A percentile compares a stretch with the other conserved stretches of the same genome.
These are phyloP conservation scores for Dicorynia guianensis DNA, from an alignment of 306 rosid genomes.

Conservation along the genomic window DNA sequence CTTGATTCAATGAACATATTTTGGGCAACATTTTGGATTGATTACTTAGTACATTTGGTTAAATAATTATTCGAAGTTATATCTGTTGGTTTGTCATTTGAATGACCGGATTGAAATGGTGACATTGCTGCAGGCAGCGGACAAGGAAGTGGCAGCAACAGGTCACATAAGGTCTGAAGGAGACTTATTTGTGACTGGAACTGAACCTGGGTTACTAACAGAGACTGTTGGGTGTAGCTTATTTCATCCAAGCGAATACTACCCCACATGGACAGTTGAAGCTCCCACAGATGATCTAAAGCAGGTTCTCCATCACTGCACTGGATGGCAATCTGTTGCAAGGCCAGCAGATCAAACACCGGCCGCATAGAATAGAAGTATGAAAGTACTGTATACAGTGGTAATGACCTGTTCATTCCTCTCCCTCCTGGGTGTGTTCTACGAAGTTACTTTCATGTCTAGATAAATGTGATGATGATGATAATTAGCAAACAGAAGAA, in stretches of 20 bases:
- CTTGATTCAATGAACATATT: not conserved
- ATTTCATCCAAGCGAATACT: constrained; percentile 79
- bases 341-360: constrained; percentile 64
- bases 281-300: constrained; percentile 74
- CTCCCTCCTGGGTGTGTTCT: too few relatives aligned
- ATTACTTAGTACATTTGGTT: not conserved
- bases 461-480: not conserved
- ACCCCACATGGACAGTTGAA: constrained; percentile 65
- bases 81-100: constrained; percentile 7
- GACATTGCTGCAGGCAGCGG: constrained; percentile 69
- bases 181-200: constrained; percentile 73
- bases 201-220: constrained; percentile 67
- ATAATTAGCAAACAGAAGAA: too few relatives aligned
- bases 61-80: not conserved
- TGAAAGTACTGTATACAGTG: too few relatives aligned
- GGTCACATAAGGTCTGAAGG: constrained; percentile 88
- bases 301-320: constrained; percentile 67
- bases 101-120: constrained; percentile 24
- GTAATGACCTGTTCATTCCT: too few relatives aligned
- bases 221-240: constrained; percentile 34
- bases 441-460: not conserved
- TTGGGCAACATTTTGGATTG: not conserved
- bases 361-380: constrained; percentile 29
- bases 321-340: constrained; percentile 77
- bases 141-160: constrained; percentile 62